Evolutionary conservation across 306 rosid species (phyloP), one percentile per base, ranked within the genome.

Genomic region (Clitoria ternatea): DNA sequence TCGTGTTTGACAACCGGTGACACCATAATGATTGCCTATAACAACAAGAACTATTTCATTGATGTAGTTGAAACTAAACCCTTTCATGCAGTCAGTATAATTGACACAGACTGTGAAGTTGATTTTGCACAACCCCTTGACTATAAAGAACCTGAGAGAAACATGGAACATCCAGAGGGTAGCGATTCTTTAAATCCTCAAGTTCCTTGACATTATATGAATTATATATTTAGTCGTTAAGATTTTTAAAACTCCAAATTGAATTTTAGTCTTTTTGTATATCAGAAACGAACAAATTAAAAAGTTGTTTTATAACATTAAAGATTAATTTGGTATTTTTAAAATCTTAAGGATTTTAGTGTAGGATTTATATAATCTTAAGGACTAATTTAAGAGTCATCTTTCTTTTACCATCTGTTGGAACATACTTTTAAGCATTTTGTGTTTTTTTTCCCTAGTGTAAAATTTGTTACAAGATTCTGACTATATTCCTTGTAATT

Each of bases 41-140:
- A 78, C 80, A 55, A 82, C 19, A 85, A 76, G 66, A 70, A 87
- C 49, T 85, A 80, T 60, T 80, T 76, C 78, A 80, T 85, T 30
- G 43, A 85, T 22, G 52, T 83, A 35, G 70, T 87, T 71, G 85
- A 87, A 81, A 74, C 88, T 2, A 83, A 85, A 67, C 89, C 89
- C 47, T 81, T 76, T 14, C 7, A 64, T 15, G 93, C 85, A 45
- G 37, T 81, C 33, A 65, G 81, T 66, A 83, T 85, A 9, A 61
- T 83, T 67, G 83, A 85, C 52, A 85, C 87, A 0, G 82, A 86
- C 70, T 83, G 82, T 26, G 80, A 84, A 75, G 88, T 83, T 72
- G 86, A 81, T 52, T 83, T 83, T 59, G 83, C 77, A 0, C 68
- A 68, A 35, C 84, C 88, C 50, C 78, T 80, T 44, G 81, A 85